Percentiles rank a stretch among this genome's conserved stretches.
These are phyloP conservation scores for Globisporangium megalacanthum DNA, from an alignment of 352 stramenopile species.

Conservation along the genomic window DNA sequence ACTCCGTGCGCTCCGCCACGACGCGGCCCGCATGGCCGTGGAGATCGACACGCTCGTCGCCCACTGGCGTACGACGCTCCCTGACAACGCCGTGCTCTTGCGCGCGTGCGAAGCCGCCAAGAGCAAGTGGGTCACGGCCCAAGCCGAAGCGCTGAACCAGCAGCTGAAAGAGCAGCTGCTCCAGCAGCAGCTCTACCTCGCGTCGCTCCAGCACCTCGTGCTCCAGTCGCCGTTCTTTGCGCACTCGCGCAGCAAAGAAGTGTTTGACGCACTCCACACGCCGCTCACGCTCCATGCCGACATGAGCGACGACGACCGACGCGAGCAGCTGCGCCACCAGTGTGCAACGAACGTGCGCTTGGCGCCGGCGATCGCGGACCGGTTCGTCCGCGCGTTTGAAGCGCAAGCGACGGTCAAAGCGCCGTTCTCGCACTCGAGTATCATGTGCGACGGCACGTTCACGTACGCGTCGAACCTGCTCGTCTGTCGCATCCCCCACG, in stretches of 20 bases:
- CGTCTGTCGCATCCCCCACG: slow-evolving; percentile 35
- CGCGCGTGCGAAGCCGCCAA: slow-evolving; percentile 42
- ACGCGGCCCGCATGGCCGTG: slow-evolving; percentile 34
- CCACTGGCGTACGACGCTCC: slow-evolving; percentile 41
- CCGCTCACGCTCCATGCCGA: slow-evolving; percentile 19
- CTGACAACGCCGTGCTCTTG: slow-evolving; percentile 24
- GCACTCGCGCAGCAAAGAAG: slow-evolving; percentile 39
- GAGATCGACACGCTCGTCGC: slow-evolving; percentile 30
- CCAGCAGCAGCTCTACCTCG: slow-evolving; percentile 61
- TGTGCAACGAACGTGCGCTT: slow-evolving; percentile 27
- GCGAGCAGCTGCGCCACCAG: slow-evolving; percentile 29
- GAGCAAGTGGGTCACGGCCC: slow-evolving; percentile 40
- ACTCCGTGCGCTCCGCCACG: slow-evolving; percentile 37
- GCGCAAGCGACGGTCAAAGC: slow-evolving; percentile 20
- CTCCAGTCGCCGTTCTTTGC: slow-evolving; percentile 42
- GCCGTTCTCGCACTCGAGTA: slow-evolving; percentile 52
- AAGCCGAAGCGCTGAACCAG: slow-evolving; percentile 45
- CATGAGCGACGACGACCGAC: slow-evolving; percentile 17
- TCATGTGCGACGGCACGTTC: slow-evolving; percentile 41
- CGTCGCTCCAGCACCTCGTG: slow-evolving; percentile 48
- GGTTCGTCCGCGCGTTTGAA: slow-evolving; percentile 30
- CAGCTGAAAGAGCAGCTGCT: slow-evolving; percentile 50
- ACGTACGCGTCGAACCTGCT: slow-evolving; percentile 54
- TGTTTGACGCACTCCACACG: slow-evolving; percentile 49
- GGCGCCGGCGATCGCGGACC: slow-evolving; percentile 27